Conservation (phyloP, 2,329 filamentous ascomycete species). For the Pyricularia pennisetigena region DNA sequence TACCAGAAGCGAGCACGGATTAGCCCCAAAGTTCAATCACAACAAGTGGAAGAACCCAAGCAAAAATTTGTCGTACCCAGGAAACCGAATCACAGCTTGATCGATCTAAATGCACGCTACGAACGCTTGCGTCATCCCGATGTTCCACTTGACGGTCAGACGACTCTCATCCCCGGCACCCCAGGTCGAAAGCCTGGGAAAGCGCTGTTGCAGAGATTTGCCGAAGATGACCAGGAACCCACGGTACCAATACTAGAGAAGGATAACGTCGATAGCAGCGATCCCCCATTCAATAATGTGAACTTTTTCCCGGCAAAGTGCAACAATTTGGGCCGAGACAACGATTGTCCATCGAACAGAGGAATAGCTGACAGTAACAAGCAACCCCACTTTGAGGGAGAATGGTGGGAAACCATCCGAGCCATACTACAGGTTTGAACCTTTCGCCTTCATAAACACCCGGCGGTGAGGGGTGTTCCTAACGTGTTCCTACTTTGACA, state of each 20-base stretch:
- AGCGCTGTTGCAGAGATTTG: not conserved
- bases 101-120: not conserved
- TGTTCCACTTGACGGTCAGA: not conserved
- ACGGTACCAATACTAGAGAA: not conserved
- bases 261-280: not conserved
- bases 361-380: not conserved
- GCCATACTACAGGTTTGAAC: not conserved
- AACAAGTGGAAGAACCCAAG: not conserved
- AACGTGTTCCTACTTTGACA: not conserved
- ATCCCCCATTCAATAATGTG: not conserved
- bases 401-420: not conserved
- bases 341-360: not conserved
- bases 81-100: not conserved
- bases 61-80: not conserved
- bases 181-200: not conserved
- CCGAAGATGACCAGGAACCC: not conserved
- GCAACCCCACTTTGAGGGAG: not conserved
- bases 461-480: not conserved
- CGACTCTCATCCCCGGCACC: not conserved
- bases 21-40: not conserved
- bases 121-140: not conserved
- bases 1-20: not conserved
- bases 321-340: not conserved
- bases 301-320: not conserved
- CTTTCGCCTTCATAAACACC: not conserved